Conservation (phyloP, 495 filamentous ascomycete species). For the Bacidia gigantensis region DNA sequence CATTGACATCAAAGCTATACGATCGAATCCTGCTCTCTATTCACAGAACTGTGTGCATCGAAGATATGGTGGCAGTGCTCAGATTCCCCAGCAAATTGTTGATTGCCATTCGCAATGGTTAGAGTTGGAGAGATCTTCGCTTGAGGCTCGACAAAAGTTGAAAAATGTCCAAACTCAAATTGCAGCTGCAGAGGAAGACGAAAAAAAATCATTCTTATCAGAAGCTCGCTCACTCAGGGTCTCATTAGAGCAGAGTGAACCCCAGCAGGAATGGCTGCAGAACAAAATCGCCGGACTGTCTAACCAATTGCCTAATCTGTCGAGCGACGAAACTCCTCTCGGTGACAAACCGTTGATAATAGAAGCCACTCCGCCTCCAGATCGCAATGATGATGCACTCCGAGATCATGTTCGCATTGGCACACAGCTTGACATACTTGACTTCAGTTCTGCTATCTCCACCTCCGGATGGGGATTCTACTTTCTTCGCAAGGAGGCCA, state of each 20-base stretch:
- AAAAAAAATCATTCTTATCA: conserved; percentile 35
- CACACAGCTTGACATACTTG: conserved; percentile 60
- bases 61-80: conserved; percentile 59
- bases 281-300: conserved; percentile 63
- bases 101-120: conserved; percentile 54
- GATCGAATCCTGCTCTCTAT: conserved; percentile 64
- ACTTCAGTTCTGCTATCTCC: conserved; percentile 66
- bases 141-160: conserved; percentile 40
- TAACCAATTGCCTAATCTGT: conserved; percentile 73
- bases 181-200: neutral
- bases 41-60: conserved; percentile 68
- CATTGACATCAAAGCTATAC: conserved; percentile 80
- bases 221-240: conserved; percentile 61
- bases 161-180: conserved; percentile 31
- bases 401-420: conserved; percentile 77
- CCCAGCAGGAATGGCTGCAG: conserved; percentile 42
- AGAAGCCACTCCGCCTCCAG: conserved; percentile 61
- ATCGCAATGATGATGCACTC: conserved; percentile 24
- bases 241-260: conserved; percentile 43
- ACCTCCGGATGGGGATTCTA: conserved; percentile 96
- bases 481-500: conserved; percentile 76
- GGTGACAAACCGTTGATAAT: conserved; percentile 46
- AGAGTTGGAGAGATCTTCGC: conserved; percentile 36
- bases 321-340: conserved; percentile 57
- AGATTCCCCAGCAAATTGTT: conserved; percentile 55